phyloP scores from a whole-genome alignment of 2,329 filamentous ascomycete species.

The Monascus ruber region DNA sequence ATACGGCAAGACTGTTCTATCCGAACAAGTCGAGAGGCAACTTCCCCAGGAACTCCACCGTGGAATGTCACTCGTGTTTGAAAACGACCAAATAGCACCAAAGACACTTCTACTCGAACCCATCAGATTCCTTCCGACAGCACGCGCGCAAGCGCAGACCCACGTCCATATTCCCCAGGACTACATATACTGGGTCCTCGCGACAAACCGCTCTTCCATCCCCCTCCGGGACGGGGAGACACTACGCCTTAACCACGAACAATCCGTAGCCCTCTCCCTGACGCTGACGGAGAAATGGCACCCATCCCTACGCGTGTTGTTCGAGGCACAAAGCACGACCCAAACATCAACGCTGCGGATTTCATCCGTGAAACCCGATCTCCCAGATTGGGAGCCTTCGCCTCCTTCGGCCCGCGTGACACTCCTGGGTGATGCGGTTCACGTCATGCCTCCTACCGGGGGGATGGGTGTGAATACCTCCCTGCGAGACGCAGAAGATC shows the following conservation, averaged over 20 bases:
- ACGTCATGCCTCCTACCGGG: slow-evolving; percentile 37
- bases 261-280: slow-evolving; percentile 8
- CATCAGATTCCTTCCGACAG: slow-evolving; percentile 7
- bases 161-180: slow-evolving; percentile 8
- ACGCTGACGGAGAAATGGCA: slow-evolving; percentile 15
- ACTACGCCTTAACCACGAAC: slow-evolving; percentile 4
- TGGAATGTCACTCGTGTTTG: slow-evolving; percentile 8
- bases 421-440: slow-evolving; percentile 35
- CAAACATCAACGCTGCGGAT: slow-evolving; percentile 24
- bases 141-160: slow-evolving; percentile 2
- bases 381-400: slow-evolving; percentile 21
- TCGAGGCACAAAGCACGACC: slow-evolving; percentile 16
- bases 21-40: slow-evolving; percentile 3
- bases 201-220: slow-evolving; percentile 1
- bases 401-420: slow-evolving; percentile 18
- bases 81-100: slow-evolving; percentile 4
- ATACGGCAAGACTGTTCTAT: slow-evolving; percentile 29
- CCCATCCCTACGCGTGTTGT: slow-evolving; percentile 11
- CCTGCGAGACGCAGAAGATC: slow-evolving; percentile 29
- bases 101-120: slow-evolving; percentile 10
- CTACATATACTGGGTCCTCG: slow-evolving; percentile 17
- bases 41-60: slow-evolving; percentile 3
- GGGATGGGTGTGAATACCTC: slow-evolving; percentile 38
- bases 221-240: slow-evolving; percentile 4
- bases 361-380: slow-evolving; percentile 19